Percentiles rank a stretch among this genome's conserved stretches.
These are phyloP conservation scores for Salix viminalis DNA, from an alignment of 345 rosid genomes.

Conservation along the genomic window DNA sequence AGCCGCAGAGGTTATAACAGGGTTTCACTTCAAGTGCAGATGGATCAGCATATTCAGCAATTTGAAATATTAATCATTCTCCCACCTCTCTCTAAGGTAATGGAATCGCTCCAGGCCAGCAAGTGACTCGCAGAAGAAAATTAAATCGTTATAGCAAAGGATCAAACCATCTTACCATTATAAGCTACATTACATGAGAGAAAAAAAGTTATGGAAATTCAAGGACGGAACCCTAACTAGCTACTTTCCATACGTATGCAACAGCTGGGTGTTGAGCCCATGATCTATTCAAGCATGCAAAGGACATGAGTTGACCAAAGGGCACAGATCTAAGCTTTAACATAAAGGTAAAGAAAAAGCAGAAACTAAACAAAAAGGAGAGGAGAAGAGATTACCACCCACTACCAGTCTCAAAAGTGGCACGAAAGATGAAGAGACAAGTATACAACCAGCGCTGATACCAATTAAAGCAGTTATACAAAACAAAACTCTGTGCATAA, in stretches of 20 bases:
- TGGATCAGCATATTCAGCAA: slow-evolving; percentile 3
- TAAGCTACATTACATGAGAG: not conserved
- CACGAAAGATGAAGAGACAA: slow-evolving; percentile 2
- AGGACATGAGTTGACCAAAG: slow-evolving; percentile 18
- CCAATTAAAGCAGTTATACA: not conserved
- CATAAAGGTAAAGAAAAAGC: slow-evolving; percentile 5
- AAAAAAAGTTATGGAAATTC: not conserved
- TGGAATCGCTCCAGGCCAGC: slow-evolving; percentile 4
- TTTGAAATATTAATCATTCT: not conserved
- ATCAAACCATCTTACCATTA: slow-evolving; percentile 2
- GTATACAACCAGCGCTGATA: not conserved
- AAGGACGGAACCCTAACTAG: too few relatives aligned
- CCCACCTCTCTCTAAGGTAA: slow-evolving; percentile 17
- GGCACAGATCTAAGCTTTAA: slow-evolving; percentile 11
- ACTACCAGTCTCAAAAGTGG: slow-evolving; percentile 8
- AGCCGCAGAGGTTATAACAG: not conserved
- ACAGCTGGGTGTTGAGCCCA: not conserved
- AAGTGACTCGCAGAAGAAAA: slow-evolving; percentile 12
- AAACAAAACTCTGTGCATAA: not conserved
- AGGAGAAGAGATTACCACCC: slow-evolving; percentile 27
- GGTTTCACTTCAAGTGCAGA: not conserved
- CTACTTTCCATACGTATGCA: not conserved
- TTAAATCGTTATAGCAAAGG: too few relatives aligned
- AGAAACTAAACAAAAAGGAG: slow-evolving; percentile 8
- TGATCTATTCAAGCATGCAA: slow-evolving; percentile 16